Percentiles rank a stretch among this genome's conserved stretches.
Conservation (phyloP, 331 rosid genomes). For the Arachis monticola region DNA sequence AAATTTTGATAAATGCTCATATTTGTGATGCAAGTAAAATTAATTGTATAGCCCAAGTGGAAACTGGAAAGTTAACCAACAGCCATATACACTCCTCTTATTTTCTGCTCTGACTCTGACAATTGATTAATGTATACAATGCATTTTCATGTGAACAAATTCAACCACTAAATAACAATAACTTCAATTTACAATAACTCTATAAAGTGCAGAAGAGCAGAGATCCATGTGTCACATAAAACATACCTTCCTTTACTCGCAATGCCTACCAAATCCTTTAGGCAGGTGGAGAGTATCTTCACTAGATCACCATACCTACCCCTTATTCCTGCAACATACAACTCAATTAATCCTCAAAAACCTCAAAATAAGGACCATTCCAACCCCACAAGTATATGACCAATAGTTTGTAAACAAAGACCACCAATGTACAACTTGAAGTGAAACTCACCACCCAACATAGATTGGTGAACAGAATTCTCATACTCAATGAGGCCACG, state of each 20-base stretch:
- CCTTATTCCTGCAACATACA: conserved; percentile 60
- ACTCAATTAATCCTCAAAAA: conserved; percentile 19
- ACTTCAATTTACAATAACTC: conserved; percentile 3
- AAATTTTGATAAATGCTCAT: conserved; percentile 8
- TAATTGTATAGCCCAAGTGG: neutral
- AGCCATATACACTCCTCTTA: neutral
- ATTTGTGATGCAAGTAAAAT: conserved; percentile 14
- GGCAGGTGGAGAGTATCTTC: conserved; percentile 59
- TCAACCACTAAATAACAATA: conserved; percentile 2
- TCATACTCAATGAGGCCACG: conserved; percentile 68
- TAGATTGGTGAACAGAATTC: conserved; percentile 42
- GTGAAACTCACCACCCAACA: conserved; percentile 55
- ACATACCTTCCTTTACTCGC: conserved; percentile 72
- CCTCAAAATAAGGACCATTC: neutral
- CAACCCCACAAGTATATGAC: neutral
- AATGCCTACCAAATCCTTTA: conserved; percentile 54
- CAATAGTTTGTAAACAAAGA: neutral
- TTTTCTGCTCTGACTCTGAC: neutral
- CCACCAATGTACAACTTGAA: neutral
- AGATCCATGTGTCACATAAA: conserved; percentile 16
- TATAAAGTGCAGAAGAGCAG: neutral
- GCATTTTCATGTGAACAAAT: conserved; percentile 1
- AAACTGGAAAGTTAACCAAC: neutral
- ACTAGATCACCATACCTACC: conserved; percentile 66
- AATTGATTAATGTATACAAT: neutral